A percentile compares a stretch with the other conserved stretches of the same genome.
These are phyloP conservation scores for Fistulinella cinereoalba DNA, from an alignment of 1,284 basidiomycete species.

Conservation along the genomic window DNA sequence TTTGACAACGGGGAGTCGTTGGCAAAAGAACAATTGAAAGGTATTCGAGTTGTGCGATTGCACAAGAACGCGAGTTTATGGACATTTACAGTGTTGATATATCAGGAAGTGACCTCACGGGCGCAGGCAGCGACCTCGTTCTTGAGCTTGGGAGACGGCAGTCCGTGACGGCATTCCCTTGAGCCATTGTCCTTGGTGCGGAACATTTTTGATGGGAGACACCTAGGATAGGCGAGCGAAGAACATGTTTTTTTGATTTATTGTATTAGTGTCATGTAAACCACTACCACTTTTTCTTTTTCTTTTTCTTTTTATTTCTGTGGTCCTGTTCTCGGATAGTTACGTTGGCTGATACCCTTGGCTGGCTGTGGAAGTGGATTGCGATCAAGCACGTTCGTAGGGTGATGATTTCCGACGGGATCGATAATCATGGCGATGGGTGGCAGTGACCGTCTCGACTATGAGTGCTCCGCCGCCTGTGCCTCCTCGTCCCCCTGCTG, in stretches of 20 bases:
- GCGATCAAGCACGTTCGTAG: no score
- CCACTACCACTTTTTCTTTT: not conserved
- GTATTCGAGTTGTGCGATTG: constrained; percentile 13
- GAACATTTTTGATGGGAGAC: no score
- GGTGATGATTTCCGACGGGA: no score
- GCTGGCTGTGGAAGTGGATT: no score
- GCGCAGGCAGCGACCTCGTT: constrained; percentile 18
- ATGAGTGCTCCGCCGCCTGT: constrained; percentile 23
- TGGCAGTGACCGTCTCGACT: no score
- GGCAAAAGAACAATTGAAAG: constrained; percentile 68
- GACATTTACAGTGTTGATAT: constrained; percentile 24
- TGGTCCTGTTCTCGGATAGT: not conserved
- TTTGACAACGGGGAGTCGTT: constrained; percentile 75
- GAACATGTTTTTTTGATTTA: not conserved
- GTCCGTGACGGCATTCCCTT: not conserved
- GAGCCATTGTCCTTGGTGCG: no score
- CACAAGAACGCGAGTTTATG: not conserved
- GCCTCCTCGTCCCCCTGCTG: constrained; percentile 21
- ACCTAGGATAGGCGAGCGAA: not conserved
- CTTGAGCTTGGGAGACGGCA: constrained; percentile 12
- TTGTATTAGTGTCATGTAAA: constrained; percentile 6
- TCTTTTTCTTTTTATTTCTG: constrained; percentile 5
- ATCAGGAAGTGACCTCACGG: constrained; percentile 26
- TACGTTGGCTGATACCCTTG: constrained; percentile 15
- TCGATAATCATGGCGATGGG: not conserved